Base-by-base conservation (phyloP, 345 rosid genomes). In the Schrenkiella parvula region DNA sequence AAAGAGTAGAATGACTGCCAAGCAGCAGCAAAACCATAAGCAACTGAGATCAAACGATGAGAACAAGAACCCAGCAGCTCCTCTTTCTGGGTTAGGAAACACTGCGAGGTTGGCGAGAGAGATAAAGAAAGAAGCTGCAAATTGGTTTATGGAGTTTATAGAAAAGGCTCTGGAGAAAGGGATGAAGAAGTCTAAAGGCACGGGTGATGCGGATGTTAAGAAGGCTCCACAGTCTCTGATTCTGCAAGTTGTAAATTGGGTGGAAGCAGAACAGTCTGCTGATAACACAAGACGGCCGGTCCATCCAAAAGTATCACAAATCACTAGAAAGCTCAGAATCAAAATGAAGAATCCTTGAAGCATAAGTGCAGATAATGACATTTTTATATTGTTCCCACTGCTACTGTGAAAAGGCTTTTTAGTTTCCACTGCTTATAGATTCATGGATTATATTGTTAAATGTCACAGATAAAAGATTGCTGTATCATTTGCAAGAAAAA, bases 131-230 rank as follows among this genome's bases (percentile, higher is more conserved):
- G 99, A 95, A 82, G 89, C 99, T 5, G 98, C 91, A 26, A 83
- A 75, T 43, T 95, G 99, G 98, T 95, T 95, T 60, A 90, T 95
- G 96, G 96, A 85, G 18, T 92, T 95, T 63, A 48, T 92, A 11
- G 98, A 89, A 82, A 95, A 85, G 77, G 86, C 91, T 12, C 14
- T 95, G 47, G 98, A 88, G 72, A 80, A 64, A 25, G 96, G 99
- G 1, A 75, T 86, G 87, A 91, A 87, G 88, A 89, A 87, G 66
- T 44, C 85, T 10, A 87, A 79, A 75, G 84, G 79, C 26, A 52
- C 73, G 1, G 35, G 32, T 32, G 84, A 82, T 63, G 90, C 67
- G 41, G 91, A 81, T 73, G 80, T 41, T 4, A 82, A 82, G 79
- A 85, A 82, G 63, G 91, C 92, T 29, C 86, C 98, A 12, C 98